phyloP scores from a whole-genome alignment of 2,329 filamentous ascomycete genomes.

The Aspergillus sp. region DNA sequence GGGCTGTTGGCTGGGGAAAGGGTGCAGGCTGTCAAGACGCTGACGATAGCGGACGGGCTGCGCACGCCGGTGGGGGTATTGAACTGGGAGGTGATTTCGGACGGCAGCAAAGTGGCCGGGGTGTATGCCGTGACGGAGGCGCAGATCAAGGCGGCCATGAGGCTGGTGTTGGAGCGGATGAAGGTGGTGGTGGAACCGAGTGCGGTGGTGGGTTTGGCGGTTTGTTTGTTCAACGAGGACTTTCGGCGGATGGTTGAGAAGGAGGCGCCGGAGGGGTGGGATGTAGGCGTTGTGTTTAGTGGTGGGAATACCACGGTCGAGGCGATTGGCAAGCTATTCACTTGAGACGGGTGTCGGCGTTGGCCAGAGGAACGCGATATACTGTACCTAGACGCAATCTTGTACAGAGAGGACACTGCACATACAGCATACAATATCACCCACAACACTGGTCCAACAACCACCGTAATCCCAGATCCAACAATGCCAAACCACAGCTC shows the following conservation, averaged over 20 bases:
- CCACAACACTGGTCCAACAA: not conserved
- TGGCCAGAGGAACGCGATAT: too few relatives aligned
- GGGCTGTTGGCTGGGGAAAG: slow-evolving; percentile 65
- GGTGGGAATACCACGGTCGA: slow-evolving; percentile 67
- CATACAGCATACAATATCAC: not conserved
- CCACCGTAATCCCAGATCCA: too few relatives aligned
- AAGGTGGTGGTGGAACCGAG: slow-evolving; percentile 91
- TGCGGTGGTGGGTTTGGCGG: slow-evolving; percentile 79
- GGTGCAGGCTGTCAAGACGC: slow-evolving; percentile 66
- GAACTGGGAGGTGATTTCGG: slow-evolving; percentile 76
- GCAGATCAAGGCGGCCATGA: slow-evolving; percentile 75
- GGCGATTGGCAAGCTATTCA: slow-evolving; percentile 57
- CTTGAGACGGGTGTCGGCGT: slow-evolving; percentile 3
- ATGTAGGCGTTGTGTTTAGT: slow-evolving; percentile 61
- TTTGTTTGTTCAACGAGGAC: slow-evolving; percentile 80
- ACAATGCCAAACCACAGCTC: not conserved
- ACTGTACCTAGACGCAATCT: too few relatives aligned
- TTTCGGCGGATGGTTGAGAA: slow-evolving; percentile 65
- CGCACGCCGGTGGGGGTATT: slow-evolving; percentile 75
- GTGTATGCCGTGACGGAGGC: slow-evolving; percentile 76
- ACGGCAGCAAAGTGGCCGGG: slow-evolving; percentile 66
- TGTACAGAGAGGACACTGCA: too few relatives aligned
- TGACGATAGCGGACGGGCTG: slow-evolving; percentile 87
- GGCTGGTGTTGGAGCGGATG: slow-evolving; percentile 78
- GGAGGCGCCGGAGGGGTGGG: slow-evolving; percentile 73